Base-by-base conservation (phyloP, 2,329 filamentous ascomycete species). In the Colletotrichum sp. region DNA sequence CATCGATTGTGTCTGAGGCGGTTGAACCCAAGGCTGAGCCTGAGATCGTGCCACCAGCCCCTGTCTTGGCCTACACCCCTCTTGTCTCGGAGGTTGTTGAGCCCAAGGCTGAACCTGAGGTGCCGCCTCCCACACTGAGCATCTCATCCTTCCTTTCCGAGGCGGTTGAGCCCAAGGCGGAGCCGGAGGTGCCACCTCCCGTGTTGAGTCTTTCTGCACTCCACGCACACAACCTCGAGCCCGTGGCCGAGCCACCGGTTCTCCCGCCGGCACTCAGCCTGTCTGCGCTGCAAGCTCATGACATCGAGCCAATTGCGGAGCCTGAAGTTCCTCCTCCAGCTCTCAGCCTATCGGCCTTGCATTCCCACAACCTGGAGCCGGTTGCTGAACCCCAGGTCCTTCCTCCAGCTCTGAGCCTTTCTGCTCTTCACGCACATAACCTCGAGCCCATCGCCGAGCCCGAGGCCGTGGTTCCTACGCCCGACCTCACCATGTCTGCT, bases 61-160 rank as follows among this genome's bases (percentile, higher is more conserved):
- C 81, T 59, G 57, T 73, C 32, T 80, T 87, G 63, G 81, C 83
- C 9, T 80, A 87, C 60, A 86, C 87, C 27, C 78, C 80, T 8
- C 85, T 91, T 65, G 78, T 82, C 55, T 86, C 86, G 7, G 84
- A 88, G 71, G 83, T 88, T 76, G 87, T 86, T 7, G 78, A 82
- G 13, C 88, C 88, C 22, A 75, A 79, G 44, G 75, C 74, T 48
- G 80, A 82, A 30, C 72, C 79, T 34, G 78, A 80, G 34, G 59
- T 74, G 22, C 60, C 63, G 7, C 80, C 79, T 1, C 82, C 83
- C 8, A 48, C 78, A 15, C 77, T 88, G 28, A 83, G 79, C 2
- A 78, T 88, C 28, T 88, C 87, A 5, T 79, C 81, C 2, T 82
- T 87, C 70, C 70, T 82, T 27, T 77, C 83, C 6, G 80, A 87